Evolutionary conservation across 805 yeast genomes (phyloP), one percentile per base, ranked within the genome.

Genomic region (Barnettozyma populi): DNA sequence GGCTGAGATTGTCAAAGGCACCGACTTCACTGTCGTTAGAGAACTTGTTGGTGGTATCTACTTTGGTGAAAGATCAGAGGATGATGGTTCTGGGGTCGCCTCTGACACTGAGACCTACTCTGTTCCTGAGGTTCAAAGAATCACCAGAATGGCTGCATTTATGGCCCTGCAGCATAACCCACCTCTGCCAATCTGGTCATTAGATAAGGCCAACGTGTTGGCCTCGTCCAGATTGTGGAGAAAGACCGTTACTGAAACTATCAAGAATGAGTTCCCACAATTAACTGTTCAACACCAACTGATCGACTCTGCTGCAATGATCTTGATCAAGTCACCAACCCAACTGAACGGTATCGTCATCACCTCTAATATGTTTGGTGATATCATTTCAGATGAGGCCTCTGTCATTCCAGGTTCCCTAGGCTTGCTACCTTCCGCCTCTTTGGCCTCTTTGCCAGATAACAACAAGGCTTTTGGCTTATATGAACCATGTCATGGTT

Each of bases 251-350:
- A 87, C 88, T 57, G 80, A 84, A 62, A 86, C 90, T 41, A 85
- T 94, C 57, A 71, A 75, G 52, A 79, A 82, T 52, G 99, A 94
- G 70, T 94, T 94, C 75, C 99, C 99, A 46, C 86, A 83, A 60
- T 73, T 94, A 61, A 78, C 76, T 24, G 75, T 90, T 41, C 88
- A 92, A 67, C 97, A 94, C 71, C 99, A 94, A 74, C 79, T 94
- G 68, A 92, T 94, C 61, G 99, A 94, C 70, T 90, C 98, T 13
- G 99, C 99, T 45, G 98, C 99, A 44, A 94, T 94, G 99, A 92
- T 92, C 63, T 73, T 94, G 59, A 86, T 94, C 59, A 90, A 94
- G 71, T 81, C 79, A 52, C 99, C 99, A 60, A 85, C 90, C 38
- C 82, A 82, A 57, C 78, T 94, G 64, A 94, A 94, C 66, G 99